Evolutionary conservation across 495 filamentous ascomycete species (phyloP).

Genomic region (Trichocladium uniseriatum): DNA sequence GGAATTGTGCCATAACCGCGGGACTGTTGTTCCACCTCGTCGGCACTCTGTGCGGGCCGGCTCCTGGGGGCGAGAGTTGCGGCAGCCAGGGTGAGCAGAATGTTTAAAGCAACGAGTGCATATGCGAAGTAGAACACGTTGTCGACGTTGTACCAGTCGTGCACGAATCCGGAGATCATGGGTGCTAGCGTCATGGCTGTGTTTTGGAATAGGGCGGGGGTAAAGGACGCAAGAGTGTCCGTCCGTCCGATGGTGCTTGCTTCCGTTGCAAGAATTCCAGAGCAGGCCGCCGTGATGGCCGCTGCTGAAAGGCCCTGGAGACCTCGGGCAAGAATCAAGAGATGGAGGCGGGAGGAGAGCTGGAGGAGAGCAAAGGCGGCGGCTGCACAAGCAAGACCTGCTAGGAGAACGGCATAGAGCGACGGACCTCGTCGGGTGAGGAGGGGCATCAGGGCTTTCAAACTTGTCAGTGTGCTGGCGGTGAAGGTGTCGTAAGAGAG

Average conservation of each 20-base stretch:
- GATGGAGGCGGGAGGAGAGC: constrained; percentile 5
- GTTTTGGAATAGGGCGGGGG: constrained; percentile 19
- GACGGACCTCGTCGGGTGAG: constrained; percentile 9
- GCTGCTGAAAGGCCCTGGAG: constrained; percentile 22
- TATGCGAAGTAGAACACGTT: constrained; percentile 22
- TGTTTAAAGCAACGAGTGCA: constrained; percentile 8
- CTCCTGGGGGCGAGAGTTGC: background rate
- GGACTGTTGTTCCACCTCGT: background rate
- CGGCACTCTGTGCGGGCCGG: background rate
- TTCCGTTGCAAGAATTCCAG: constrained; percentile 7
- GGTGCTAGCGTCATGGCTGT: constrained; percentile 18
- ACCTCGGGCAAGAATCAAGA: constrained; percentile 17
- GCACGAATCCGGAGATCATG: constrained; percentile 10
- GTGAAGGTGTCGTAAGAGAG: background rate
- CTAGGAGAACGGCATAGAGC: constrained; percentile 9
- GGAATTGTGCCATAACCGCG: constrained; percentile 18
- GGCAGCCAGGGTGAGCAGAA: constrained; percentile 11
- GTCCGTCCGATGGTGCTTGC: background rate
- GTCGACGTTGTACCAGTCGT: constrained; percentile 8
- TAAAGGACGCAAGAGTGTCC: constrained; percentile 6
- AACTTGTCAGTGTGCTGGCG: background rate
- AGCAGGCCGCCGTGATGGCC: constrained; percentile 14
- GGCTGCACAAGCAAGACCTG: constrained; percentile 15
- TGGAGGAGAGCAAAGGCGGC: constrained; percentile 20
- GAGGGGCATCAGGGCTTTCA: constrained; percentile 19